Percentiles rank a stretch among this genome's conserved stretches.
phyloP scores from a whole-genome alignment of 2,329 filamentous ascomycete genomes.

The Fonsecaea nubica region DNA sequence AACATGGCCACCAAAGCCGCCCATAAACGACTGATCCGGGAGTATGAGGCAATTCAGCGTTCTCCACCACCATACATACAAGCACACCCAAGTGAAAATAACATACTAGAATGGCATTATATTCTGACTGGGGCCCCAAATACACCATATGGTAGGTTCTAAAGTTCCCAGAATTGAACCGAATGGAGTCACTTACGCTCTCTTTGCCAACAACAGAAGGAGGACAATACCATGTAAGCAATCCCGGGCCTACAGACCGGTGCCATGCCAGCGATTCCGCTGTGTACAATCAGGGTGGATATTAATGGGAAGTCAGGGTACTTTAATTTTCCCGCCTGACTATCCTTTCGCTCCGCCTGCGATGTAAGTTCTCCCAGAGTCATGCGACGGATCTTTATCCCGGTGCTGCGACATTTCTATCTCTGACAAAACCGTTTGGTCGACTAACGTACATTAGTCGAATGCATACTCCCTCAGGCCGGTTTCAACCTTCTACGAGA shows the following conservation, averaged over 20 bases:
- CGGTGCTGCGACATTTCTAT: neutral
- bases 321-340: constrained; percentile 90
- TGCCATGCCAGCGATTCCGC: neutral
- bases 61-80: constrained; percentile 88
- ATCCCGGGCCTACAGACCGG: neutral
- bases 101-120: constrained; percentile 75
- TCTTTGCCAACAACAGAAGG: constrained; percentile 57
- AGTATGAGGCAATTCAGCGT: constrained; percentile 69
- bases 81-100: constrained; percentile 86
- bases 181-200: neutral
- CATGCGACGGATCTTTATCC: neutral
- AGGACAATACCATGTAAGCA: constrained; percentile 82
- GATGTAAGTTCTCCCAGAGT: constrained; percentile 56
- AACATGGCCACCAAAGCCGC: constrained; percentile 75
- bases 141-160: constrained; percentile 71
- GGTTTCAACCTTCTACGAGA: constrained; percentile 90
- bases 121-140: constrained; percentile 81
- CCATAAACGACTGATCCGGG: constrained; percentile 71
- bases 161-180: neutral
- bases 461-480: constrained; percentile 96
- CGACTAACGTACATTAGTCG: constrained; percentile 52
- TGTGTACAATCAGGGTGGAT: neutral
- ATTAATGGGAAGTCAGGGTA: constrained; percentile 59
- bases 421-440: neutral
- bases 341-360: constrained; percentile 97